Evolutionary conservation across 257 asterid genomes (phyloP), one percentile per base, ranked within the genome.

Genomic region (Rauvolfia tetraphylla): DNA sequence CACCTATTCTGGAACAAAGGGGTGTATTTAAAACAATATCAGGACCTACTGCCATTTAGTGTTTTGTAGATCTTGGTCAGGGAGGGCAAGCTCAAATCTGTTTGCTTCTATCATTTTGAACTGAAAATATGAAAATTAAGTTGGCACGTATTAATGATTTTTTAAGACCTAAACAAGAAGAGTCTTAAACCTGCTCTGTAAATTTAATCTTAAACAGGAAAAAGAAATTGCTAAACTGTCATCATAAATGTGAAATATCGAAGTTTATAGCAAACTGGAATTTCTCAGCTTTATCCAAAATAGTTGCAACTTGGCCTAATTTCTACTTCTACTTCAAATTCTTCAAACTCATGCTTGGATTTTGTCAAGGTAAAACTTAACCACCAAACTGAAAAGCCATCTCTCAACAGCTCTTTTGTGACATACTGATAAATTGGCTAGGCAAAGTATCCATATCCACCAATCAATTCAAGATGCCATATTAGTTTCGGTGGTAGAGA

Each of bases 391-490:
- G 66, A 33, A 38, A 62, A 62, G 42, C 22, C 41, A 15, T 62
- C 68, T 62, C 39, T 62, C 2, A 15, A 62, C n/a, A 48, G 36
- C 23, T 41, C 8, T 17, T 0, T 31, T 31, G 41, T 29, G 10
- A 2, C 68, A 0, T 34, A 31, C 9, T 29, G 42, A 62, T 29
- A 62, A 62, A 29, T 23, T 31, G 31, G 4, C 42, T 62, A 5
- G 42, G 6, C 69, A 62, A 1, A 31, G 23, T 31, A 31, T 33
- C 42, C 41, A 48, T 4, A 62, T n/a, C 42, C 33, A 61, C 22
- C 67, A 33, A 62, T 73, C 74, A 51, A 63, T 27, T 56, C 36
- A 38, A 46, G 61, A 66, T 36, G 29, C 49, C 41, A 71, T 57
- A 20, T 62, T 7, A 56, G 12, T n/a, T 77, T 42, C 48, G 41